Percentiles rank a stretch among this genome's conserved stretches.
Conservation (phyloP, 2,329 filamentous ascomycete genomes). For the Fusarium setosum region DNA sequence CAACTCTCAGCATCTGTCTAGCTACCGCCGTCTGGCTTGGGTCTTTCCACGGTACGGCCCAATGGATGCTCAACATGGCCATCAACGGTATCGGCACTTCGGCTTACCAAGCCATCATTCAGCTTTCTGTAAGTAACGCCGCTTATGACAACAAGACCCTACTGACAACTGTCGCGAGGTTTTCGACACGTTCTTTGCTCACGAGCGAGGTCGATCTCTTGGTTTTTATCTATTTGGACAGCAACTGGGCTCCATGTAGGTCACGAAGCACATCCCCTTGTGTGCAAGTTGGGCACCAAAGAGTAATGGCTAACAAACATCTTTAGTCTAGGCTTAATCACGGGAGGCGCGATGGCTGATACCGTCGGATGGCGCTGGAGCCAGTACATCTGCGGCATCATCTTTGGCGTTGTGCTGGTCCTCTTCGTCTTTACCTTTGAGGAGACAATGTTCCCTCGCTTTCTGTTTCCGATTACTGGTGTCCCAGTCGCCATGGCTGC, state of each 20-base stretch:
- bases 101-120: constrained; percentile 6
- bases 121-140: neutral
- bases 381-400: constrained; percentile 1
- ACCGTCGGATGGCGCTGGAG: constrained; percentile 5
- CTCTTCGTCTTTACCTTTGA: constrained; percentile 5
- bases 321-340: constrained; percentile 1
- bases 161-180: neutral
- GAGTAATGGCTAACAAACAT: too few species aligned
- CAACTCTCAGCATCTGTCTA: neutral
- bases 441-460: constrained; percentile 1
- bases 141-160: neutral
- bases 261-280: neutral
- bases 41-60: neutral
- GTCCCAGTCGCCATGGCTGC: neutral
- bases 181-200: constrained; percentile 8
- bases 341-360: constrained; percentile 3
- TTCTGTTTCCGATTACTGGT: neutral
- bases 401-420: neutral
- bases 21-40: constrained; percentile 2
- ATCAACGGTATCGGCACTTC: constrained; percentile 6
- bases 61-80: constrained; percentile 5
- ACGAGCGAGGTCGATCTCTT: constrained; percentile 1
- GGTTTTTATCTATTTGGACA: constrained; percentile 3
- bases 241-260: constrained; percentile 8
- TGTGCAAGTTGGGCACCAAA: neutral